Base-by-base conservation (phyloP, 192 early-diverging fungal genomes). In the Coemansia sp. region DNA sequence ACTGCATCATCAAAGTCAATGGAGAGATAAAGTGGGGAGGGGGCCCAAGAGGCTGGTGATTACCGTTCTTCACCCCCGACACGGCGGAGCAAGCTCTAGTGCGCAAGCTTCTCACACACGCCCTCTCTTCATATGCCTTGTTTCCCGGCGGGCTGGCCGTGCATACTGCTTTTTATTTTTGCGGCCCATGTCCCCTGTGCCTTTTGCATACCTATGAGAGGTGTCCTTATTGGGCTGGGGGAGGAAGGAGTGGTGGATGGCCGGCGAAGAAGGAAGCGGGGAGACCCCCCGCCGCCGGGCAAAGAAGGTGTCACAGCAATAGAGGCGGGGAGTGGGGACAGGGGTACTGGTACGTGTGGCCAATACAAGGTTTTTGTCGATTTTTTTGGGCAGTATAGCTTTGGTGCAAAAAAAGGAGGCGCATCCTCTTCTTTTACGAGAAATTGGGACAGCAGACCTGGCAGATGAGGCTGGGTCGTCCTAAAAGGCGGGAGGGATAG, bases 301-400 rank as follows among this genome's bases (percentile, higher is more conserved):
- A 33, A 58, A 28, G 56, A 33, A 58, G 14, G 56, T 3, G 34
- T 16, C 34, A 31, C 28, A 20, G 56, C 24, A 33, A 31, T 56
- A 36, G 56, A 58, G 34, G 56, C 31, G 34, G 56, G 56, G 56
- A 58, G 56, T 58, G 56, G 56, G 34, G 56, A 58, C 31, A 16
- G 31, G 23, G 56, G 56, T 31, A 58, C 31, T 31, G 24, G 56
- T 18, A 14, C n/a, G 6, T 58, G 21, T 58, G 28, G 33, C 56
- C 56, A 36, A 35, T 58, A 58, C 56, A 58, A 58, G 28, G 28
- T 58, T 33, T 56, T 24, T 35, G 56, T 50, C 23, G 21, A 1
- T 31, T 31, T 31, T 31, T 35, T 56, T 58, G 14, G 56, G 56
- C 56, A 58, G 56, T 58, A 58, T 36, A 9, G 56, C n/a, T 26